phyloP scores from a whole-genome alignment of 345 rosid genomes.

The Sisymbrium irio region DNA sequence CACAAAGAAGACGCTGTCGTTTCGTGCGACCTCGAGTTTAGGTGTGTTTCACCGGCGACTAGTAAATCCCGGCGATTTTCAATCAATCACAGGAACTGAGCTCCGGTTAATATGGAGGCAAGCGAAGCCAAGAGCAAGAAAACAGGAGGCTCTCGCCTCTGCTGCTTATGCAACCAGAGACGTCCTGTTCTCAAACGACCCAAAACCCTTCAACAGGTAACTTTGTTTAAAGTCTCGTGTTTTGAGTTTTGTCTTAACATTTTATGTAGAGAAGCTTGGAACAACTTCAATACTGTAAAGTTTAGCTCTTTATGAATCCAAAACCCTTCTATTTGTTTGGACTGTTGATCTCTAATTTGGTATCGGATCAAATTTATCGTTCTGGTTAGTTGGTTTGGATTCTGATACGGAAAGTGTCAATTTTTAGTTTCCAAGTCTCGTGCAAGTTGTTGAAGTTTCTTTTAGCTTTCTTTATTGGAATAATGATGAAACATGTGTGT shows the following conservation, averaged over 20 bases:
- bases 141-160: constrained; percentile 46
- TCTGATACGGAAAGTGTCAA: background rate
- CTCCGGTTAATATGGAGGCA: constrained; percentile 42
- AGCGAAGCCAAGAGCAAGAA: constrained; percentile 39
- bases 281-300: background rate
- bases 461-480: background rate
- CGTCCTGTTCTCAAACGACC: constrained; percentile 82
- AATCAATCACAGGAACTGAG: background rate
- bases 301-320: background rate
- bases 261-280: background rate
- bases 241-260: constrained; percentile 1
- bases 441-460: background rate
- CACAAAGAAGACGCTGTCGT: background rate
- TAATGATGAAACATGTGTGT: background rate
- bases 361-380: background rate
- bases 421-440: background rate
- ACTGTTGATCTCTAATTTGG: background rate
- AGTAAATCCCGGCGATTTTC: background rate
- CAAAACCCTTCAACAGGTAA: constrained; percentile 85
- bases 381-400: background rate
- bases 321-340: background rate
- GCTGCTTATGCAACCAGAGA: constrained; percentile 58
- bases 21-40: background rate
- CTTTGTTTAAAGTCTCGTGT: background rate
- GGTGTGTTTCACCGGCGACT: background rate